Percentiles rank a stretch among this genome's conserved stretches.
Conservation (phyloP, 2,329 filamentous ascomycete genomes). For the Sporothrix dimorphospora region DNA sequence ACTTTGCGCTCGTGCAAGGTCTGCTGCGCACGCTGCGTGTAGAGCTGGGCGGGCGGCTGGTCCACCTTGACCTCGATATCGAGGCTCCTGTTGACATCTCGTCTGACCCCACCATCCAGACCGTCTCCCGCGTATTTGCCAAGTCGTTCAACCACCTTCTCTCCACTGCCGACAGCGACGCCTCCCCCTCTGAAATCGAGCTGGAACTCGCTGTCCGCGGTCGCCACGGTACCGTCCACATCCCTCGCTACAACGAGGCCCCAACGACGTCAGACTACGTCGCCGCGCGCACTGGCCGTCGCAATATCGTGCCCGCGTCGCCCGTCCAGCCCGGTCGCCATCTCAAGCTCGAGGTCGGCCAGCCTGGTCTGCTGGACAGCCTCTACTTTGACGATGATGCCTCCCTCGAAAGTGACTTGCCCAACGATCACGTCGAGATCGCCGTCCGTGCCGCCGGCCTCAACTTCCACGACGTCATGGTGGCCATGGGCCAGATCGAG, state of each 20-base stretch:
- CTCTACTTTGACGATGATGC: conserved; percentile 37
- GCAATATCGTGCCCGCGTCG: conserved; percentile 24
- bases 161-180: neutral
- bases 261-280: conserved; percentile 26
- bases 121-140: conserved; percentile 19
- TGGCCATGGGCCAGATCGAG: conserved; percentile 37
- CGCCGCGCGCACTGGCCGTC: conserved; percentile 29
- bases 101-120: conserved; percentile 2
- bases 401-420: neutral
- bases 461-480: conserved; percentile 45
- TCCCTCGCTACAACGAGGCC: conserved; percentile 33
- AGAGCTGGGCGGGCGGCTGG: conserved; percentile 35
- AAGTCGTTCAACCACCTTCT: conserved; percentile 25
- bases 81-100: conserved; percentile 29
- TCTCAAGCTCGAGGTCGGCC: conserved; percentile 32
- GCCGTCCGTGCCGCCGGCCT: conserved; percentile 40
- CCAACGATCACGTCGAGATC: conserved; percentile 39
- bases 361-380: conserved; percentile 38
- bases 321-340: conserved; percentile 30
- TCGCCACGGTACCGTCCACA: conserved; percentile 24
- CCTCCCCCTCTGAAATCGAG: conserved; percentile 16
- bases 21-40: conserved; percentile 41
- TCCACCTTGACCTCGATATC: conserved; percentile 39
- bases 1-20: conserved; percentile 41
- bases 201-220: conserved; percentile 31